Evolutionary conservation across 495 filamentous ascomycete genomes (phyloP), one percentile per base, ranked within the genome.

Genomic region (Cetradonia linearis): DNA sequence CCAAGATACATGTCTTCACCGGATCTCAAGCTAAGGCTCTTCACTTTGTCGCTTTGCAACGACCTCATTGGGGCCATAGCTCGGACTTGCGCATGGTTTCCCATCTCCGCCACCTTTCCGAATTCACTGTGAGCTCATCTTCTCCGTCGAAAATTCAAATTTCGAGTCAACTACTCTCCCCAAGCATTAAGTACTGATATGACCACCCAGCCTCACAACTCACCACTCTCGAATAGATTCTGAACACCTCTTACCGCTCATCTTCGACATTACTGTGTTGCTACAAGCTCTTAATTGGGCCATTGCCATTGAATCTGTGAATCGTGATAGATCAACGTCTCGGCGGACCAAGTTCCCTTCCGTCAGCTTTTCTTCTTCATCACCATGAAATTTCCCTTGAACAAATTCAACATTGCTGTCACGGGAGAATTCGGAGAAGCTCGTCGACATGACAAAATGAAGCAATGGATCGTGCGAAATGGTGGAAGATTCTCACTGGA

Each of bases 401-500:
- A 59, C 16, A 52, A 63, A 18, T 60, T 67, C 60, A 66, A 56
- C 37, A 71, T 77, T 25, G 69, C 71, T n/a, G 47, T 68, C 28
- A 70, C 69, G 1, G 80, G 79, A 7, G 73, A 77, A 6, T 75
- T 82, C 47, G 70, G 75, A 13, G 65, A 59, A 5, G 56, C 65
- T 16, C 64, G 69, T 2, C 55, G 63, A 7, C 57, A 70, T 56
- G 70, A 74, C 6, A 73, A 80, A 18, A 74, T 86, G 16, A 70
- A 70, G 0, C 67, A 71, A 31, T 86, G 84, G 85, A 71, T 86
- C 18, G 68, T 70, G 16, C 56, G 59, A 5, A 74, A 84, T 60
- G 81, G 81, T 0, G 85, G 83, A 0, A 63, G 56, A 5, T 78
- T 74, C 60, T 65, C 73, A 0, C 56, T 65, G 18, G 69, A 71